Evolutionary conservation across 768 basidiomycete species (phyloP).

Genomic region (Lactarius trivialis): DNA sequence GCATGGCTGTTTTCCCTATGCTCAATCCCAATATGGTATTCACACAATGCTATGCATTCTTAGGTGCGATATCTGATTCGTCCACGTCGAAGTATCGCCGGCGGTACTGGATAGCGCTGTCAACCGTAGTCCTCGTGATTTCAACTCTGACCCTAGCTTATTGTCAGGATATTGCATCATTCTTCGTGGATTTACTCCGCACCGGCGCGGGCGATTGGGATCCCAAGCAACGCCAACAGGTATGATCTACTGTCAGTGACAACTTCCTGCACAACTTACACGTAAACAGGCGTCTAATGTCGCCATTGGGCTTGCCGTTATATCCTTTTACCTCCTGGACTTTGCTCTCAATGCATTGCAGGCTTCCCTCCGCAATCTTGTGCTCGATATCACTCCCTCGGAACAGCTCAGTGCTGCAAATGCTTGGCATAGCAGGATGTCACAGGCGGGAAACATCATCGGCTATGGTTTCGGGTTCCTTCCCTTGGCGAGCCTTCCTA

Average conservation of each 20-base stretch:
- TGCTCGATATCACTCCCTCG: slow-evolving; percentile 85
- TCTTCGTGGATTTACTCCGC: slow-evolving; percentile 72
- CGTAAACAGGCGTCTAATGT: slow-evolving; percentile 50
- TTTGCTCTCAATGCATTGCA: slow-evolving; percentile 96
- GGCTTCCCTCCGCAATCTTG: slow-evolving; percentile 87
- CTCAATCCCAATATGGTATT: background rate
- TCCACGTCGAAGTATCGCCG: slow-evolving; percentile 86
- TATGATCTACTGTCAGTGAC: slow-evolving; percentile 25
- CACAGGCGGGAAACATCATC: slow-evolving; percentile 92
- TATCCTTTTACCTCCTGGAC: slow-evolving; percentile 89
- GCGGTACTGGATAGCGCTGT: slow-evolving; percentile 88
- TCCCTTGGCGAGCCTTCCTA: slow-evolving; percentile 73
- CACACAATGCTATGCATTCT: background rate
- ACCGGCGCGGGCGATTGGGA: slow-evolving; percentile 85
- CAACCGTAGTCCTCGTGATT: slow-evolving; percentile 71
- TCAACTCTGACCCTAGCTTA: slow-evolving; percentile 80
- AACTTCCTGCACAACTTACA: slow-evolving; percentile 4
- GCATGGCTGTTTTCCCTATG: slow-evolving; percentile 18
- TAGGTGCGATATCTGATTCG: slow-evolving; percentile 93
- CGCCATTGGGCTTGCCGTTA: slow-evolving; percentile 80
- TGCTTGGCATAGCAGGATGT: slow-evolving; percentile 97
- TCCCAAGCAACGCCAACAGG: slow-evolving; percentile 57
- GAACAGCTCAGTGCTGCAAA: slow-evolving; percentile 90
- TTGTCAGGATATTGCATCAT: slow-evolving; percentile 61
- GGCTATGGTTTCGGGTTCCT: slow-evolving; percentile 92